A percentile compares a stretch with the other conserved stretches of the same genome.
These are phyloP conservation scores for Saccharomyces pastorianus DNA, from an alignment of 1,139 yeast species.

Conservation along the genomic window DNA sequence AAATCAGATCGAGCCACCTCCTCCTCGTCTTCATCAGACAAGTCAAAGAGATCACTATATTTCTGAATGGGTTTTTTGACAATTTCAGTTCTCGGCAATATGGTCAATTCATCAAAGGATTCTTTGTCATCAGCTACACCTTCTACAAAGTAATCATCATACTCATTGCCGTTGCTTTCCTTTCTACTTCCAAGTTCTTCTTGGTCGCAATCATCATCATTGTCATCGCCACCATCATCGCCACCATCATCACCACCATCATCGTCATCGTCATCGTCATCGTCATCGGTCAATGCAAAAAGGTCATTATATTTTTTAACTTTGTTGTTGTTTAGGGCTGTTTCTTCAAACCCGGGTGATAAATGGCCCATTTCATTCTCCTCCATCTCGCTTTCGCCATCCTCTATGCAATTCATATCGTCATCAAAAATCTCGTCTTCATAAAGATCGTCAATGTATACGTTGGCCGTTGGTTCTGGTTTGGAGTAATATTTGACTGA, in stretches of 20 bases:
- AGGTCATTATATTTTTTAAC: slow-evolving; percentile 9
- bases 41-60: slow-evolving; percentile 23
- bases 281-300: slow-evolving; percentile 12
- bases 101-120: no score
- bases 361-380: slow-evolving; percentile 33
- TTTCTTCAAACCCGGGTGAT: slow-evolving; percentile 7
- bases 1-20: background rate
- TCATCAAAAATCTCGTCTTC: slow-evolving; percentile 49
- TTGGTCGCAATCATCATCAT: background rate
- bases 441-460: slow-evolving; percentile 34
- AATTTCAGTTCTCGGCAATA: background rate
- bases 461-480: slow-evolving; percentile 22
- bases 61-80: slow-evolving; percentile 10
- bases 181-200: background rate
- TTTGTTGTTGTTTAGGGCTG: slow-evolving; percentile 5
- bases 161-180: background rate
- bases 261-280: background rate
- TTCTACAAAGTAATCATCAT: background rate
- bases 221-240: background rate
- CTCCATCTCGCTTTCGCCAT: slow-evolving; percentile 31
- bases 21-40: slow-evolving; percentile 21
- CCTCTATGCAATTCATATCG: slow-evolving; percentile 41
- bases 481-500: slow-evolving; percentile 50
- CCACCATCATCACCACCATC: background rate
- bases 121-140: background rate